Base-by-base conservation (phyloP, 1,284 basidiomycete genomes). In the Ceratobasidium papillatum region DNA sequence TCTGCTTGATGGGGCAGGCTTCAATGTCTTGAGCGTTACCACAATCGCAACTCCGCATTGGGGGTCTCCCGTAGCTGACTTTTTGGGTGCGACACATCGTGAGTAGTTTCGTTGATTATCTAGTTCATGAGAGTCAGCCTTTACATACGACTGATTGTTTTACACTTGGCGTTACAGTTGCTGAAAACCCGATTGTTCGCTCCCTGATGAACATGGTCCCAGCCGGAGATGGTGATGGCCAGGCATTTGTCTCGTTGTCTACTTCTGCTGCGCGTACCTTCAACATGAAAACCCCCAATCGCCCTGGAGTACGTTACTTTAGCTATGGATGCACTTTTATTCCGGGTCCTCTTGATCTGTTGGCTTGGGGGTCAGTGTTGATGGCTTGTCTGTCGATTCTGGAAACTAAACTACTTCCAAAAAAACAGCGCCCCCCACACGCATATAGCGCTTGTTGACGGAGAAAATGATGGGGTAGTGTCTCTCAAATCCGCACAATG, bases 31-130 rank as follows among this genome's bases (percentile, higher is more conserved):
- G 51, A 94, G 91, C 19, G 85, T 98, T 51, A 98, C 96, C 1
- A 98, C 96, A 22, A 94, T 98, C 80, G 91, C 94, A 25, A 93
- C 94, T 0, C 96, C 96, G 3, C 96, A 98, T 79, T 90, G 93
- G 56, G 96, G 96, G 22, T 95, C 94, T n/a, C 86, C 92, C 0
- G 98, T 98, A 79, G 96, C 96, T 1, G 94, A 95, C 81, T 92
- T 98, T 79, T 89, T 99, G 61, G 87, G 90, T 30, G 91, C 94
- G 52, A 85, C 96, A 11, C 92, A 94, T 2, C 85, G 85, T 73
- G 83, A 86, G 65, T 87, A 45, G 52, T 49, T 61, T 76, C n/a
- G n/a, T n/a, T n/a, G n/a, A n/a, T n/a, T n/a, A n/a, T n/a, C n/a
- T n/a, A n/a, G n/a, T n/a, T n/a, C n/a, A n/a, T n/a, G n/a, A n/a